Percentiles rank a stretch among this genome's conserved stretches.
Conservation (phyloP, 202 grass and related monocot species). For the Cymbopogon flexuosus region DNA sequence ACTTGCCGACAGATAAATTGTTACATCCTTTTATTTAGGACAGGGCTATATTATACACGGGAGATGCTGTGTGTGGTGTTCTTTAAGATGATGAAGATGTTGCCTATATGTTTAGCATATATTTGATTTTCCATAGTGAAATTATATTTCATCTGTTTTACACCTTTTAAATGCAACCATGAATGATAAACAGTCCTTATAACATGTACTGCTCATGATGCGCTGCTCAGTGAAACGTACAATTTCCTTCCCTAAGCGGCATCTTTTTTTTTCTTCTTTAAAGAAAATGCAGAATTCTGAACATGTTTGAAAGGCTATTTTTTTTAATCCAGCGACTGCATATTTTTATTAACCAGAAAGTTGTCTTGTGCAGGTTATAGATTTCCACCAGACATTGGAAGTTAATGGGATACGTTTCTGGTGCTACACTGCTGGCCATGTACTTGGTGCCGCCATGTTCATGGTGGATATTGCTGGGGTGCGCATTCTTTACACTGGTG, state of each 20-base stretch:
- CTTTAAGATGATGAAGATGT: background rate
- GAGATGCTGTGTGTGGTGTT: background rate
- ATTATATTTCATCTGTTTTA: background rate
- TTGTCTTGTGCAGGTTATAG: constrained; percentile 59
- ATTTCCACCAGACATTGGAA: constrained; percentile 94
- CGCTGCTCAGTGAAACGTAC: background rate
- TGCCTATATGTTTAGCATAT: no score
- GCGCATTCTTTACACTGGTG: constrained; percentile 87
- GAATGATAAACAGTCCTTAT: background rate
- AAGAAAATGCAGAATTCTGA: background rate
- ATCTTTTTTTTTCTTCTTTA: background rate
- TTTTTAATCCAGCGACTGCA: background rate
- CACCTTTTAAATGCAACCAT: background rate
- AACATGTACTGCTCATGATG: background rate
- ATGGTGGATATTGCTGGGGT: constrained; percentile 98
- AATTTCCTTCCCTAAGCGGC: background rate
- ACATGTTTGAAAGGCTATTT: background rate
- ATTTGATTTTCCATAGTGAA: background rate
- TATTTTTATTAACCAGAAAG: background rate
- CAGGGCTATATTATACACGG: background rate
- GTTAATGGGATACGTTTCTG: constrained; percentile 96
- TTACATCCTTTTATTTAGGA: background rate
- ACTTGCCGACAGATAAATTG: background rate
- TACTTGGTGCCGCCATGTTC: constrained; percentile 96
- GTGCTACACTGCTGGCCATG: constrained; percentile 95